phyloP scores from a whole-genome alignment of 2,329 filamentous ascomycete species.

The Nemania abortiva region DNA sequence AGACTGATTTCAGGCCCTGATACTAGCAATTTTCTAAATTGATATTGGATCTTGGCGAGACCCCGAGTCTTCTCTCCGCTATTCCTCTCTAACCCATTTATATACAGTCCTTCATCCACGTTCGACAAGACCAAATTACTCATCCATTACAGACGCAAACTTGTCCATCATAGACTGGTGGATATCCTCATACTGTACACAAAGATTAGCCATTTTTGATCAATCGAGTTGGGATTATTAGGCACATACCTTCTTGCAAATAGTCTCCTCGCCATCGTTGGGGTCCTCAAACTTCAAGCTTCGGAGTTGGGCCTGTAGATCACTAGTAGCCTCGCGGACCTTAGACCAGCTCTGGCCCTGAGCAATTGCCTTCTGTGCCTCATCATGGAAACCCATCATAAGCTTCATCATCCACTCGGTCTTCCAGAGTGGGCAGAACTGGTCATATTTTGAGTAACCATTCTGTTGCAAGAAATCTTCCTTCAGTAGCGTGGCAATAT shows the following conservation, averaged over 20 bases:
- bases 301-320: slow-evolving; percentile 86
- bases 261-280: slow-evolving; percentile 80
- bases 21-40: slow-evolving; percentile 34
- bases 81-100: slow-evolving; percentile 6
- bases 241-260: slow-evolving; percentile 82
- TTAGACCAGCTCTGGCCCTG: slow-evolving; percentile 94
- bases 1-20: slow-evolving; percentile 10
- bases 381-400: slow-evolving; percentile 98
- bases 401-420: slow-evolving; percentile 99
- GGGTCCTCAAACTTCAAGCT: slow-evolving; percentile 98
- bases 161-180: slow-evolving; percentile 95
- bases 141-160: slow-evolving; percentile 95
- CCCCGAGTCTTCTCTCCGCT: slow-evolving; percentile 13
- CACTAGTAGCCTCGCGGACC: slow-evolving; percentile 88
- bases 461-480: slow-evolving; percentile 99
- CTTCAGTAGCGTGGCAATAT: slow-evolving; percentile 91
- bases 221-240: background rate
- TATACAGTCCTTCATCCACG: slow-evolving; percentile 29
- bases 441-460: slow-evolving; percentile 98
- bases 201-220: slow-evolving; percentile 13
- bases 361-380: slow-evolving; percentile 92
- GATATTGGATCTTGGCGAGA: slow-evolving; percentile 22
- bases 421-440: slow-evolving; percentile 99
- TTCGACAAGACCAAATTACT: slow-evolving; percentile 67
- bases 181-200: slow-evolving; percentile 86